phyloP scores from a whole-genome alignment of 306 rosid species.

The Carpinus fangiana region DNA sequence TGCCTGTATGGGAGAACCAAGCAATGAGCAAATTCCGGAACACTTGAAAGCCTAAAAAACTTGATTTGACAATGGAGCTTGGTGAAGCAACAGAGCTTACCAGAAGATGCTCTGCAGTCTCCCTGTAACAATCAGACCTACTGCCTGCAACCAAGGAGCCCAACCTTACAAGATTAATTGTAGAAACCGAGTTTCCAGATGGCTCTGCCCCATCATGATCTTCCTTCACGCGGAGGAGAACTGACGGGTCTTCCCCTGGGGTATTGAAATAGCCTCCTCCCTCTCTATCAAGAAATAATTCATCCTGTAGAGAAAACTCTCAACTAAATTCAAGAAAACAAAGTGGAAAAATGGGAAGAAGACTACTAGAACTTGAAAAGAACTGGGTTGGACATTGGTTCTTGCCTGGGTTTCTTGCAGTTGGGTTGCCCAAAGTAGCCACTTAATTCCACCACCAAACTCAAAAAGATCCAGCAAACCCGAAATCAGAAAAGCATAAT shows the following conservation, averaged over 20 bases:
- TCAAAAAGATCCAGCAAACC: slow-evolving; percentile 90
- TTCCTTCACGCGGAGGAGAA: slow-evolving; percentile 90
- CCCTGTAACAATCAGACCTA: slow-evolving; percentile 61
- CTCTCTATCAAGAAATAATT: slow-evolving; percentile 79
- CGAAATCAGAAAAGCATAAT: slow-evolving; percentile 80
- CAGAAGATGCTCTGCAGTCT: slow-evolving; percentile 82
- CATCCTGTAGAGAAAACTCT: slow-evolving; percentile 56
- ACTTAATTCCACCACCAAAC: slow-evolving; percentile 67
- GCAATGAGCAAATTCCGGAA: slow-evolving; percentile 9
- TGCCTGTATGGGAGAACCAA: slow-evolving; percentile 50
- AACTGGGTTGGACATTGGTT: slow-evolving; percentile 17
- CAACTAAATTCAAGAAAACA: slow-evolving; percentile 19
- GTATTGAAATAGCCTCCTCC: slow-evolving; percentile 94
- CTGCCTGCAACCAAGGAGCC: slow-evolving; percentile 70
- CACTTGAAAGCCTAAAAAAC: neutral
- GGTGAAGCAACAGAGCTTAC: slow-evolving; percentile 34
- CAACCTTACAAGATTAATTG: slow-evolving; percentile 72
- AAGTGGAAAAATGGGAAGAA: neutral
- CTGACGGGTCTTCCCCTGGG: slow-evolving; percentile 83
- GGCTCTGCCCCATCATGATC: slow-evolving; percentile 97
- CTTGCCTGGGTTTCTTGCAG: slow-evolving; percentile 87
- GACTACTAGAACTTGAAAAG: neutral
- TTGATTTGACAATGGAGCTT: neutral
- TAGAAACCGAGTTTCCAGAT: slow-evolving; percentile 89
- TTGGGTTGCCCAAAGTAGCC: slow-evolving; percentile 87